These are phyloP conservation scores for Globisporangium paroecandrum DNA, from an alignment of 352 stramenopile species.

Conservation along the genomic window DNA sequence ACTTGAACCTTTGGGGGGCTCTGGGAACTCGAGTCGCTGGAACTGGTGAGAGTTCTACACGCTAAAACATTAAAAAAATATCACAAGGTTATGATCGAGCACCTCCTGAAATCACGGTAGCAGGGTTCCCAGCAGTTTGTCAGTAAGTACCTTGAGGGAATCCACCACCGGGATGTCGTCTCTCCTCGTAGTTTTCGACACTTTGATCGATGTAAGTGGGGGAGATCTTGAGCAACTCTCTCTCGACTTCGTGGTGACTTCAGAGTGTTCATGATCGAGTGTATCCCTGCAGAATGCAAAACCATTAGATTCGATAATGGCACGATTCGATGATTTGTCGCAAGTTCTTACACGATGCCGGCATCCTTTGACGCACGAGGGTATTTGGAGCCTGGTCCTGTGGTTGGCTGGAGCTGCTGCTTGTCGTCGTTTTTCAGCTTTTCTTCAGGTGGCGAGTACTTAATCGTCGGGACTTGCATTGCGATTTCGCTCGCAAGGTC, in stretches of 20 bases:
- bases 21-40: not conserved
- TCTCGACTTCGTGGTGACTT: not conserved
- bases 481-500: constrained; percentile 13
- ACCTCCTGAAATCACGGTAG: not conserved
- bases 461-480: not conserved
- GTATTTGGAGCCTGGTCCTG: not conserved
- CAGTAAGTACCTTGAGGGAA: not conserved
- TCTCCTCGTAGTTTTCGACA: not conserved
- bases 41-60: constrained; percentile 5
- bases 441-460: not conserved
- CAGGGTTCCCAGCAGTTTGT: not conserved
- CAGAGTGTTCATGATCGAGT: not conserved
- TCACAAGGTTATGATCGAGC: not conserved
- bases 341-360: not conserved
- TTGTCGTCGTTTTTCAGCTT: not conserved
- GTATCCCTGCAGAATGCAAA: not conserved
- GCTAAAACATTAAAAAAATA: not conserved
- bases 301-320: not conserved
- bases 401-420: not conserved
- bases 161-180: not conserved
- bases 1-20: constrained; percentile 14
- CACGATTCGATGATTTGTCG: not conserved
- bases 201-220: not conserved
- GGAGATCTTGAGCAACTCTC: not conserved
- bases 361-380: not conserved